Conservation (phyloP, 805 yeast genomes). For the Cyberlindnera maritima region DNA sequence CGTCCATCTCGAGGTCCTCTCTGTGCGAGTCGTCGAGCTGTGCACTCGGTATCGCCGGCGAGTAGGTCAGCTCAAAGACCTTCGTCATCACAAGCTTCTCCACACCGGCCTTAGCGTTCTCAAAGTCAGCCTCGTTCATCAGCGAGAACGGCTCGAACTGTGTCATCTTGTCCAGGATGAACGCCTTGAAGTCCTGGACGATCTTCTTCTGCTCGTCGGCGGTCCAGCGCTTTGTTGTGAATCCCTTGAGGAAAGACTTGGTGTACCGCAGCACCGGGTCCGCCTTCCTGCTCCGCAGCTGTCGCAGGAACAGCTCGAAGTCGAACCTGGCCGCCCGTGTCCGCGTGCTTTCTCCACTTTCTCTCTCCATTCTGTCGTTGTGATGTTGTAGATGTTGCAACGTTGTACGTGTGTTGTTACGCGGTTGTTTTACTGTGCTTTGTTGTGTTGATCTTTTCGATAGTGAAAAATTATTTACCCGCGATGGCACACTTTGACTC, state of each 20-base stretch:
- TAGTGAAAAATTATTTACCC: background rate
- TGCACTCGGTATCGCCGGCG: constrained; percentile 60
- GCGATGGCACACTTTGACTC: background rate
- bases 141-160: constrained; percentile 71
- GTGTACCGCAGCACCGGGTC: constrained; percentile 87
- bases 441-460: background rate
- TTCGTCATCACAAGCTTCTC: constrained; percentile 92
- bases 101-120: constrained; percentile 83
- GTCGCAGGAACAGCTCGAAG: constrained; percentile 74
- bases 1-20: constrained; percentile 64
- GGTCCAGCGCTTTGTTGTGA: constrained; percentile 58
- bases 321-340: constrained; percentile 50
- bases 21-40: constrained; percentile 53
- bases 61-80: constrained; percentile 70
- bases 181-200: constrained; percentile 70
- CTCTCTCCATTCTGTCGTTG: constrained; percentile 9
- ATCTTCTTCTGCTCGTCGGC: constrained; percentile 77
- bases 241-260: constrained; percentile 78
- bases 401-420: background rate
- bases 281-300: constrained; percentile 70
- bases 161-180: constrained; percentile 62
- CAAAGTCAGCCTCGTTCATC: constrained; percentile 56
- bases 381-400: background rate
- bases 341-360: constrained; percentile 14
- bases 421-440: background rate